Evolutionary conservation across 2,329 filamentous ascomycete species (phyloP).

Genomic region (Xylaria sp.): DNA sequence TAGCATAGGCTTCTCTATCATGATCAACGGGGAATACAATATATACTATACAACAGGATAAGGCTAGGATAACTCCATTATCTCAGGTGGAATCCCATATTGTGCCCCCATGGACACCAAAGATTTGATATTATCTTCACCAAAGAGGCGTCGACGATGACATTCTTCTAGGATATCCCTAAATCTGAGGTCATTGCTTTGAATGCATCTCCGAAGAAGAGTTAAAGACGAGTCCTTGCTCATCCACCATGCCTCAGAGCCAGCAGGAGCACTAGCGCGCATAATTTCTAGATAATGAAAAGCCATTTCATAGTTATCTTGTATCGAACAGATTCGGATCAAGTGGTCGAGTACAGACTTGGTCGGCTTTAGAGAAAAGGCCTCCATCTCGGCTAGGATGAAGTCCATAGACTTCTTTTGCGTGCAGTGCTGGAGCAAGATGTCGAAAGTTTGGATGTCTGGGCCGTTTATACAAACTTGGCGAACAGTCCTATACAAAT

Average conservation of each 20-base stretch:
- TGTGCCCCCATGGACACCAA: slow-evolving; percentile 32
- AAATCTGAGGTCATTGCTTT: slow-evolving; percentile 50
- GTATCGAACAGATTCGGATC: slow-evolving; percentile 49
- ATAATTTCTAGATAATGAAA: slow-evolving; percentile 50
- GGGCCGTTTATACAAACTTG: slow-evolving; percentile 52
- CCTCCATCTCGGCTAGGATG: slow-evolving; percentile 54
- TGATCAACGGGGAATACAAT: slow-evolving; percentile 4
- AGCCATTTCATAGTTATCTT: slow-evolving; percentile 51
- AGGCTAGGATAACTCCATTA: background rate
- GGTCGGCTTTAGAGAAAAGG: slow-evolving; percentile 50
- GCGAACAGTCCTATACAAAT: slow-evolving; percentile 54
- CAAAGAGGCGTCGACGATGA: slow-evolving; percentile 43
- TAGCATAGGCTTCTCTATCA: background rate
- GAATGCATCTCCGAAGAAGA: slow-evolving; percentile 52
- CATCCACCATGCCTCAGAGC: slow-evolving; percentile 48
- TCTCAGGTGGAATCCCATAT: background rate
- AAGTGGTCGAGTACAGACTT: slow-evolving; percentile 48
- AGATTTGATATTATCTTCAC: slow-evolving; percentile 45
- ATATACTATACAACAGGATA: background rate
- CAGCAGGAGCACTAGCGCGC: slow-evolving; percentile 32
- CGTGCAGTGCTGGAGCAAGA: slow-evolving; percentile 50
- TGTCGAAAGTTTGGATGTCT: slow-evolving; percentile 52
- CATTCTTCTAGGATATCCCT: slow-evolving; percentile 51
- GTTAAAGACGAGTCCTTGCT: slow-evolving; percentile 49
- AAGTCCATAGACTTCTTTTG: slow-evolving; percentile 49